Percentiles rank a stretch among this genome's conserved stretches.
These are phyloP conservation scores for Ophidiomyces ophidiicola DNA, from an alignment of 2,329 filamentous ascomycete species.

Conservation along the genomic window DNA sequence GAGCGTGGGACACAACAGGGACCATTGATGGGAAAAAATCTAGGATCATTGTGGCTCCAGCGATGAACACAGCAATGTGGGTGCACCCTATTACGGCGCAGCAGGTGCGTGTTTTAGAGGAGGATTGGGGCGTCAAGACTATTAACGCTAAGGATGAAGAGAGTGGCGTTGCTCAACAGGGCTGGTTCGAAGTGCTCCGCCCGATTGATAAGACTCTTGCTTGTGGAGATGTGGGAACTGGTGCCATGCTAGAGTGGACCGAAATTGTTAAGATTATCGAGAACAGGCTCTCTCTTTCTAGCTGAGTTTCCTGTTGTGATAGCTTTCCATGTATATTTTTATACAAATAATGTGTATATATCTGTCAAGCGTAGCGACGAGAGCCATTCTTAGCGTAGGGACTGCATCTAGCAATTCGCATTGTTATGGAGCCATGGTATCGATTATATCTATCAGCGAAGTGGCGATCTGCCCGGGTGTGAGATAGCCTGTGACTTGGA, in stretches of 20 bases:
- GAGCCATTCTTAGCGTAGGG: no score
- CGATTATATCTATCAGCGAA: no score
- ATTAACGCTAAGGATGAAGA: slow-evolving; percentile 30
- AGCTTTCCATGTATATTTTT: no score
- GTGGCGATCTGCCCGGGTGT: no score
- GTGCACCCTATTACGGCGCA: slow-evolving; percentile 62
- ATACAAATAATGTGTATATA: no score
- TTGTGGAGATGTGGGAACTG: slow-evolving; percentile 67
- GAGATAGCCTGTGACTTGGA: no score
- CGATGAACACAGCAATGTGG: slow-evolving; percentile 86
- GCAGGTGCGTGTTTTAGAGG: slow-evolving; percentile 54
- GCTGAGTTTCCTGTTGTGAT: no score
- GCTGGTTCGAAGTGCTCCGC: slow-evolving; percentile 28
- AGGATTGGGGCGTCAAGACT: slow-evolving; percentile 50
- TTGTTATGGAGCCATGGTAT: no score
- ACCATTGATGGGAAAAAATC: slow-evolving; percentile 25
- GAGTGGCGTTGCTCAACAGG: slow-evolving; percentile 54
- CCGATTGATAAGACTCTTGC: slow-evolving; percentile 42
- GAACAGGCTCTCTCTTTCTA: no score
- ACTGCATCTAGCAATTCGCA: no score
- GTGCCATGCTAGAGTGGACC: slow-evolving; percentile 67
- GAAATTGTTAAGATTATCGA: slow-evolving; percentile 56
- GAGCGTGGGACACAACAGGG: slow-evolving; percentile 71
- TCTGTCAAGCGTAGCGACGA: no score
- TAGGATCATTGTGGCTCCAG: slow-evolving; percentile 58